These are phyloP conservation scores for Penicillium sp. DNA, from an alignment of 2,329 filamentous ascomycete genomes.

Conservation along the genomic window DNA sequence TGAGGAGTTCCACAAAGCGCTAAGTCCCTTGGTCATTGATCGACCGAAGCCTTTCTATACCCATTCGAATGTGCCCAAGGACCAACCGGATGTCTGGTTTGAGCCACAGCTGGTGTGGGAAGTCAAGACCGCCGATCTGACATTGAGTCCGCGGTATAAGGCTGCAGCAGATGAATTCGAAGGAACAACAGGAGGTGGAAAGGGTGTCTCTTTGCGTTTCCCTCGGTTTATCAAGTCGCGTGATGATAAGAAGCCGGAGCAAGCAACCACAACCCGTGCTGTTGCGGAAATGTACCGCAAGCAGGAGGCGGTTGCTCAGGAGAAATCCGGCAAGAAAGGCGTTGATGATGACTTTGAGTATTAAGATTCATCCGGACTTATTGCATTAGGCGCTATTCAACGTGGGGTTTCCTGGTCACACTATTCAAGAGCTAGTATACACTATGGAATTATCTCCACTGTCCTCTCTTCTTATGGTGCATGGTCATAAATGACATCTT, in stretches of 20 bases:
- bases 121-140: slow-evolving; percentile 93
- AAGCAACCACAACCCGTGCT: slow-evolving; percentile 77
- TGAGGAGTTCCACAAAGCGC: slow-evolving; percentile 73
- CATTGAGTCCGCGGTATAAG: slow-evolving; percentile 85
- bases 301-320: slow-evolving; percentile 86
- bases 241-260: slow-evolving; percentile 92
- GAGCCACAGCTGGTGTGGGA: slow-evolving; percentile 95
- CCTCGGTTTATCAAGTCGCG: slow-evolving; percentile 86
- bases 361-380: slow-evolving; percentile 39
- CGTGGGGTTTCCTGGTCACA: neutral
- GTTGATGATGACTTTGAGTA: slow-evolving; percentile 99
- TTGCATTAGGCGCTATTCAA: neutral
- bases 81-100: slow-evolving; percentile 98
- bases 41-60: slow-evolving; percentile 90
- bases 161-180: slow-evolving; percentile 79
- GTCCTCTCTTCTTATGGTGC: neutral
- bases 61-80: slow-evolving; percentile 76
- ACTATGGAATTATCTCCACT: neutral
- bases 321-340: slow-evolving; percentile 75
- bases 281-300: slow-evolving; percentile 96
- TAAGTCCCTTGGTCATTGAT: slow-evolving; percentile 77
- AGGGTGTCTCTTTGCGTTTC: slow-evolving; percentile 84
- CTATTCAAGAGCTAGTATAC: slow-evolving; percentile 1
- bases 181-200: slow-evolving; percentile 63
- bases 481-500: neutral